Percentiles rank a stretch among this genome's conserved stretches.
Evolutionary conservation across 1,284 basidiomycete genomes (phyloP).

Genomic region (Moesziomyces globuligerus): DNA sequence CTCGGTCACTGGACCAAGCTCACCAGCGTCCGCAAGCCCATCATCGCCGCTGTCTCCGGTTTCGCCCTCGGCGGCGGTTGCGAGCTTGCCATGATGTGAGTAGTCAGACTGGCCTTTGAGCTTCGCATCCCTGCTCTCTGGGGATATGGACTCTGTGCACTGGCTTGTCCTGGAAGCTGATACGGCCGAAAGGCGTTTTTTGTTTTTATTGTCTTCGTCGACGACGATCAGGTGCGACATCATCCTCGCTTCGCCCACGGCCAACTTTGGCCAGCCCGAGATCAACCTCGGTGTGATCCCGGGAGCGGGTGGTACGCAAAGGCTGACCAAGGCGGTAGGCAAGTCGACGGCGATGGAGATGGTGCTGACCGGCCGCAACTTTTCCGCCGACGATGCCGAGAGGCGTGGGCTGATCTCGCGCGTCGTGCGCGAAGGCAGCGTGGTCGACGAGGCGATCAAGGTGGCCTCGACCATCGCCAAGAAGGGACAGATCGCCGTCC

Average conservation of each 20-base stretch:
- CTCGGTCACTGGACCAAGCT: conserved; percentile 87
- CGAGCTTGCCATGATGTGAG: conserved; percentile 89
- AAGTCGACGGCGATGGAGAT: conserved; percentile 97
- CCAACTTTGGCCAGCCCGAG: conserved; percentile 95
- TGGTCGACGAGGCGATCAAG: conserved; percentile 87
- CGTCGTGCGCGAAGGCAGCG: conserved; percentile 76
- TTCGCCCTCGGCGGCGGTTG: conserved; percentile 97
- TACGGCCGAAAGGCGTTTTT: neutral
- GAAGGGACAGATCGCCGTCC: conserved; percentile 85
- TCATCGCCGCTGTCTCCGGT: conserved; percentile 94
- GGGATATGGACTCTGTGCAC: neutral
- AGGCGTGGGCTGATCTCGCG: conserved; percentile 85
- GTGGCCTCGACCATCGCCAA: conserved; percentile 82
- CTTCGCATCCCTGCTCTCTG: neutral
- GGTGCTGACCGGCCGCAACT: conserved; percentile 79
- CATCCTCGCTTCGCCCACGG: conserved; percentile 90
- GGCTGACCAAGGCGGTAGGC: conserved; percentile 85
- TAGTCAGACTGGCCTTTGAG: conserved; percentile 18
- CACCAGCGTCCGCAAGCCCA: conserved; percentile 83
- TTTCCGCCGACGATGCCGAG: conserved; percentile 84
- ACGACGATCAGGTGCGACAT: conserved; percentile 85
- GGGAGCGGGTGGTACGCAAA: conserved; percentile 83
- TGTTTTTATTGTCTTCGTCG: neutral
- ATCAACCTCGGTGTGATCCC: conserved; percentile 97
- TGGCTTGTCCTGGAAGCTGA: neutral